phyloP scores from a whole-genome alignment of 345 rosid genomes.

The Arabidopsis suecica region DNA sequence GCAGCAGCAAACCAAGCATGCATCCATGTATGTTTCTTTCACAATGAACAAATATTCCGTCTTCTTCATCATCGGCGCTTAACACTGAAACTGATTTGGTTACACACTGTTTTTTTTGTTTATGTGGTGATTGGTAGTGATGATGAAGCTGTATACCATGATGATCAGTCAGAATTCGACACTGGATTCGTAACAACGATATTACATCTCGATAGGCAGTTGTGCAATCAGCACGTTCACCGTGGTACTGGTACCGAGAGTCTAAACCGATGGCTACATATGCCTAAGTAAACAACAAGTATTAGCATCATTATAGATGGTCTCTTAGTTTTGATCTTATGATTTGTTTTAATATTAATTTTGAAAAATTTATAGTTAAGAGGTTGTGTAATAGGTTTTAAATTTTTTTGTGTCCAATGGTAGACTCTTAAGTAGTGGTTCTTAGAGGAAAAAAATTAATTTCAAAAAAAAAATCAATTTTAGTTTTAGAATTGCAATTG shows the following conservation, averaged over 20 bases:
- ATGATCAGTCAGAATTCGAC: too few species aligned
- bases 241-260: conserved; percentile 77
- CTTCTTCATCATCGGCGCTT: background rate
- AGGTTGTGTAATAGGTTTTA: too few species aligned
- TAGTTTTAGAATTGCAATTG: too few species aligned
- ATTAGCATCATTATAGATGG: too few species aligned
- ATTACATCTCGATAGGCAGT: conserved; percentile 74
- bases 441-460: too few species aligned
- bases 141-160: conserved; percentile 55
- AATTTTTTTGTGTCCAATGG: too few species aligned
- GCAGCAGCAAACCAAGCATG: conserved; percentile 97
- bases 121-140: conserved; percentile 51
- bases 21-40: conserved; percentile 65
- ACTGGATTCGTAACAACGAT: conserved; percentile 23
- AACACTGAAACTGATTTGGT: background rate
- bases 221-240: conserved; percentile 70
- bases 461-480: too few species aligned
- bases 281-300: conserved; percentile 49
- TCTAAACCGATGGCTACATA: conserved; percentile 81
- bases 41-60: conserved; percentile 10
- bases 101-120: background rate
- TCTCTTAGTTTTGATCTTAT: too few species aligned
- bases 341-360: too few species aligned
- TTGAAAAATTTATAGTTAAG: too few species aligned
- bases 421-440: too few species aligned